Base-by-base conservation (phyloP, 75 land plant species). In the Pinus tabuliformis region DNA sequence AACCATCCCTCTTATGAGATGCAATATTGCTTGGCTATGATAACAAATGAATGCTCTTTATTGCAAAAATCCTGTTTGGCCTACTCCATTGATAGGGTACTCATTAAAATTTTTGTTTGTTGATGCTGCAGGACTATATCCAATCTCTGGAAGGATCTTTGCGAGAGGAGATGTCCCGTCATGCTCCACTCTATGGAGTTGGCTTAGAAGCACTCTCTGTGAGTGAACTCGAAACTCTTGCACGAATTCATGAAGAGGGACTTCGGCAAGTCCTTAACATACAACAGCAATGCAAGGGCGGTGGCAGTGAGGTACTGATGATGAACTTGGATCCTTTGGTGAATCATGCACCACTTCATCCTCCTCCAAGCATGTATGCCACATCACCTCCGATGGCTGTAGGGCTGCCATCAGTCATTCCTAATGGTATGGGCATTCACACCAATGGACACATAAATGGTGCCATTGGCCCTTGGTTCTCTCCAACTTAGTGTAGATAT, bases 101-200 rank as follows among this genome's bases (percentile, higher is more conserved):
- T 22, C 33, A 62, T 36, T 14, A 4, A 45, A 49, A 3, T 45
- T 70, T 62, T 15, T 52, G 59, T 39, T 68, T 54, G 5, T 49
- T 78, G 24, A 54, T 79, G 22, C 45, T 80, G 82, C 95, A 97
- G 99, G 86, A 91, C 77, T 90, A 89, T 70, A 91, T 95, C 56
- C 93, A 88, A 17, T 75, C 82, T 11, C 83, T 95, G 33, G 89
- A 97, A 75, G 72, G 73, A 63, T 89, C 90, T 20, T 77, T 95
- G 71, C 95, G 89, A 70, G 98, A 97, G 68, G 99, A 97, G 82
- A 94, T 97, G 93, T 84, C 93, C 18, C 86, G 93, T 26, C 99
- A 97, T 85, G 99, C 98, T 16, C 99, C 99, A 21, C 89, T 97
- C 4, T 97, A 97, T 86, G 99, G 99, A 33, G 98, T 85, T 33